Evolutionary conservation across 2,329 filamentous ascomycete genomes (phyloP).

Genomic region (Botrytis elliptica): DNA sequence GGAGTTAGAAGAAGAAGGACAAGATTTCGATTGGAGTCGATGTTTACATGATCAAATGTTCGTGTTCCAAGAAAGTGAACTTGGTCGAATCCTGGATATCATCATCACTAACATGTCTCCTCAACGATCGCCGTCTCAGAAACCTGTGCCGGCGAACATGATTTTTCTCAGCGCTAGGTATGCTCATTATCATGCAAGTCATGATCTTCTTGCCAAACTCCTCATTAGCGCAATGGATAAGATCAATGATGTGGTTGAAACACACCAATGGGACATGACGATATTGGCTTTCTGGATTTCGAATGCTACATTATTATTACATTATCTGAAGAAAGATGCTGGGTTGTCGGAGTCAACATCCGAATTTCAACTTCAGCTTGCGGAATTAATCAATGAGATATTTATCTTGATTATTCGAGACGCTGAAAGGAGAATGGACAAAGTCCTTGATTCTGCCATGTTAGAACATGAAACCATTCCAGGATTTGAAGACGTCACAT

Average conservation of each 20-base stretch:
- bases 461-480: slow-evolving; percentile 97
- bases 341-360: slow-evolving; percentile 78
- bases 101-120: slow-evolving; percentile 98
- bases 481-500: slow-evolving; percentile 92
- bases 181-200: slow-evolving; percentile 91
- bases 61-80: slow-evolving; percentile 92
- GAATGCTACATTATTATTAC: slow-evolving; percentile 89
- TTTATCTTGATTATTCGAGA: slow-evolving; percentile 97
- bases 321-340: slow-evolving; percentile 93
- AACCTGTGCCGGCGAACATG: slow-evolving; percentile 95
- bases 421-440: slow-evolving; percentile 92
- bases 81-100: slow-evolving; percentile 89
- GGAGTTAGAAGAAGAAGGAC: slow-evolving; percentile 82
- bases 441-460: slow-evolving; percentile 90
- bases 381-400: slow-evolving; percentile 95
- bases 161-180: slow-evolving; percentile 94
- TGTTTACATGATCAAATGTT: slow-evolving; percentile 99
- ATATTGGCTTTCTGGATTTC: slow-evolving; percentile 99
- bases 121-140: slow-evolving; percentile 92
- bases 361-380: slow-evolving; percentile 88
- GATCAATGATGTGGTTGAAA: slow-evolving; percentile 95
- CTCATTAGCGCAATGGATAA: slow-evolving; percentile 88
- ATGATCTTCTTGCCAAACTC: slow-evolving; percentile 76
- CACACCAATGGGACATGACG: slow-evolving; percentile 98
- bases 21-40: slow-evolving; percentile 93